Base-by-base conservation (phyloP, 305 asterid species). In the Coffea humblotiana region DNA sequence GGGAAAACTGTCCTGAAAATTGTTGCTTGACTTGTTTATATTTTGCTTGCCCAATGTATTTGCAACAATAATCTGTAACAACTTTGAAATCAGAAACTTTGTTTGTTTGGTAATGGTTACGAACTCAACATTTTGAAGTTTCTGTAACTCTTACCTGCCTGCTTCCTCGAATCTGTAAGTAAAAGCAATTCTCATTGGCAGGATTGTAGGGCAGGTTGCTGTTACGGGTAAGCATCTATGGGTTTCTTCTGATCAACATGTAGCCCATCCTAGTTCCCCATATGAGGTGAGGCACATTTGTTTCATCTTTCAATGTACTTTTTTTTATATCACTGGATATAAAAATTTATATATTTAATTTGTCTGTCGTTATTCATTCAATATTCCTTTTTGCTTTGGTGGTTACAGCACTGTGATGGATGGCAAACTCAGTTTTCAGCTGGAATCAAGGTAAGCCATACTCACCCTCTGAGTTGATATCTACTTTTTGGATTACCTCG, bases 221-320 rank as follows among this genome's bases (percentile, higher is more conserved):
- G 89, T 93, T 86, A 88, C 97, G 65, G 99, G 98, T 86, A 92
- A 92, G 90, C 96, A 94, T 88, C 85, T 89, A 76, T 96, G 99
- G 99, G 82, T 92, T 86, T 89, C 82, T 82, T 87, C 88, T 40
- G 97, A 92, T 83, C 86, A 88, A 83, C 82, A 77, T 82, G 83
- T 77, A 76, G 52, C 85, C 79, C 87, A 90, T 83, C 83, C 89
- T 67, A 81, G 86, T 83, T 80, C 86, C 83, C 81, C 87, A 40
- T 86, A 88, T 54, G 95, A 93, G 94, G 99, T 93, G 79, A 81
- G 81, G 65, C 11, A 78, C 51, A 71, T 83, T 27, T 71, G 52
- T 75, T 54, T 8, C 19, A 9, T 52, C 61, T 82, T 77, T 56
- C 27, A 52, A 29, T 80, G 5, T 19, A 35, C 4, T 66, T 27